A percentile compares a stretch with the other conserved stretches of the same genome.
Evolutionary conservation across 225 moss, liverwort and hornwort species (phyloP).

Genomic region (Physcomitrium patens): DNA sequence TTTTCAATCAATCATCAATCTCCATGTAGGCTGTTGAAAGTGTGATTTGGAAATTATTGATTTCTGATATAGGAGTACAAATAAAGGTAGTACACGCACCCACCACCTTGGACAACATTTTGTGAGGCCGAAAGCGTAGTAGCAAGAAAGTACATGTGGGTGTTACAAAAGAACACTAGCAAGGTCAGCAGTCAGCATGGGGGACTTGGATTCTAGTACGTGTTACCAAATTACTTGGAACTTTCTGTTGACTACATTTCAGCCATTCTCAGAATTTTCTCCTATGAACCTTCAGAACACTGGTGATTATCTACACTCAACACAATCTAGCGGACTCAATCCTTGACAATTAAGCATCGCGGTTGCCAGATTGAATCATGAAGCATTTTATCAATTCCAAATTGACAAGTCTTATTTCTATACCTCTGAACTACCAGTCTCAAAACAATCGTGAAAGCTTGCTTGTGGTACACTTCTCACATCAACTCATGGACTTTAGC

Average conservation of each 20-base stretch:
- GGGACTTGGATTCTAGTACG: not conserved
- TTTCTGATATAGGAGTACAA: constrained; percentile 7
- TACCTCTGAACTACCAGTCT: too few species aligned
- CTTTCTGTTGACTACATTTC: not conserved
- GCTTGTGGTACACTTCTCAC: too few species aligned
- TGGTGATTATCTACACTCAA: not conserved
- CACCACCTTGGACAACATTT: constrained; percentile 27
- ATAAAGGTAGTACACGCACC: constrained; percentile 18
- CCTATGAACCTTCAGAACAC: constrained; percentile 23
- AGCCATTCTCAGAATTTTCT: constrained; percentile 6
- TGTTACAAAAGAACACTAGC: constrained; percentile 16
- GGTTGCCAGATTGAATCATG: too few species aligned
- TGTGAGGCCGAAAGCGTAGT: constrained; percentile 20
- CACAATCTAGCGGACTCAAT: too few species aligned
- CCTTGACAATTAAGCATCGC: too few species aligned
- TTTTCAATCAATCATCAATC: constrained; percentile 24
- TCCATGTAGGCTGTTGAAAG: constrained; percentile 26
- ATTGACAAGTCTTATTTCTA: too few species aligned
- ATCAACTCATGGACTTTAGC: too few species aligned
- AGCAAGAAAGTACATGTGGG: not conserved
- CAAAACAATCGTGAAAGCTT: too few species aligned
- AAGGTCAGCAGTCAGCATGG: constrained; percentile 24
- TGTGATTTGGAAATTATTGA: constrained; percentile 21
- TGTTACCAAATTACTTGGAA: not conserved
- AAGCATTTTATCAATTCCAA: too few species aligned